A percentile compares a stretch with the other conserved stretches of the same genome.
Conservation (phyloP, 1,284 basidiomycete genomes). For the Cystobasidium sp. region DNA sequence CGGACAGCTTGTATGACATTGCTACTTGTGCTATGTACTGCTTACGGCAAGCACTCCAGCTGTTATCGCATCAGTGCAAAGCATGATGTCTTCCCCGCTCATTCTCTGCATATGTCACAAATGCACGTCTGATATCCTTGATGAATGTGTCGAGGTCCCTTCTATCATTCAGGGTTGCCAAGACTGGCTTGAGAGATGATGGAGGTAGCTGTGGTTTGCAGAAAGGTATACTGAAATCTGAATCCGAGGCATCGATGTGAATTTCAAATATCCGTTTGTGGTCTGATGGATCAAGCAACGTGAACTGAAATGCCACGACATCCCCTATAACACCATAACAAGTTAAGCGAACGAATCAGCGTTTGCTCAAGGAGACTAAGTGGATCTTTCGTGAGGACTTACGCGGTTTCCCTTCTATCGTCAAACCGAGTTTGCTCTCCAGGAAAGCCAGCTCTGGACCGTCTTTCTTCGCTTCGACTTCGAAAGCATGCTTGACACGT, state of each 20-base stretch:
- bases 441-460: conserved; percentile 52
- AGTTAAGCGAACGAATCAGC: not conserved
- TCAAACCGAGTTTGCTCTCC: conserved; percentile 51
- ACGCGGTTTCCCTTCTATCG: conserved; percentile 50
- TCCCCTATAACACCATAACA: conserved; percentile 44
- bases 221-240: conserved; percentile 43
- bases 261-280: conserved; percentile 51
- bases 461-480: conserved; percentile 48
- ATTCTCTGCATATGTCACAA: conserved; percentile 43
- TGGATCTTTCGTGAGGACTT: conserved; percentile 5
- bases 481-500: conserved; percentile 45
- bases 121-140: conserved; percentile 49
- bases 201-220: conserved; percentile 39
- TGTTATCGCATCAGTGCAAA: not conserved
- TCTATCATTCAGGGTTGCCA: conserved; percentile 49
- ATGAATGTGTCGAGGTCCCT: conserved; percentile 51
- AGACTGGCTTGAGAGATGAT: conserved; percentile 14
- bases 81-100: not conserved
- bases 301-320: conserved; percentile 52
- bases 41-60: too few species aligned
- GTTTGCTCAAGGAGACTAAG: not conserved
- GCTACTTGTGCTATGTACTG: too few species aligned
- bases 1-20: too few species aligned
- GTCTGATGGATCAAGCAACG: conserved; percentile 48
- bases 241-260: conserved; percentile 50